Evolutionary conservation across 2,329 filamentous ascomycete species (phyloP).

Genomic region (Graphilbum ipis-grandicollis): DNA sequence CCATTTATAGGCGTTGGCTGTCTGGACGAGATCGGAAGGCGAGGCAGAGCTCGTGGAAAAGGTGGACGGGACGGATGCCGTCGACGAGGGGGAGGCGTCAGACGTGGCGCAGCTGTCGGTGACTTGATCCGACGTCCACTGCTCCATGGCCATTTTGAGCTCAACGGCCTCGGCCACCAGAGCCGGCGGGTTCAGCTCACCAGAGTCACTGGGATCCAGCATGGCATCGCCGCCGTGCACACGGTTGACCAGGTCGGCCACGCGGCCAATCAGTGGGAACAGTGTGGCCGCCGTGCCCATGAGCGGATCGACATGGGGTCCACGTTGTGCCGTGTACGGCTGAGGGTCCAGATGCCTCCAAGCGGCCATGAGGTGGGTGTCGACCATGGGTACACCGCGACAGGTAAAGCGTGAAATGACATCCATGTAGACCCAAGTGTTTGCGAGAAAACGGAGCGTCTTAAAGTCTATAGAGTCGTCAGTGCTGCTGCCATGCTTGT

Average conservation of each 20-base stretch:
- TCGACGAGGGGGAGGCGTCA: background rate
- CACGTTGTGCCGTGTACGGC: no score
- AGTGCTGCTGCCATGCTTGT: background rate
- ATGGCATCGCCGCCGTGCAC: background rate
- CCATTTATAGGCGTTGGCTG: conserved; percentile 4
- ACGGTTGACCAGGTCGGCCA: conserved; percentile 2
- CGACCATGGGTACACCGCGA: background rate
- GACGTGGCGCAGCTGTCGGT: background rate
- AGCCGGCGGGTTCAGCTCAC: conserved; percentile 1
- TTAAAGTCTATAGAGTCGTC: background rate
- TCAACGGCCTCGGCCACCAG: conserved; percentile 2
- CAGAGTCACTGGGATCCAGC: background rate
- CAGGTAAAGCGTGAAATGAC: conserved; percentile 4
- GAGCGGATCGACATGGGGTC: conserved; percentile 1
- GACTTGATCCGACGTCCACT: background rate
- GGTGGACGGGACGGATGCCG: background rate
- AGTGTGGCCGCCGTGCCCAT: conserved; percentile 1
- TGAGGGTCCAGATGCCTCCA: background rate
- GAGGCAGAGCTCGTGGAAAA: background rate
- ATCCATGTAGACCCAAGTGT: conserved; percentile 5
- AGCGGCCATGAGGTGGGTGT: background rate
- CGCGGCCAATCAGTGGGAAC: conserved; percentile 2
- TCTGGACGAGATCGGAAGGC: conserved; percentile 1
- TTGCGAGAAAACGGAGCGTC: background rate
- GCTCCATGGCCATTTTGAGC: background rate